Evolutionary conservation across 805 yeast genomes (phyloP).

Genomic region (Ogataea dorogensis): DNA sequence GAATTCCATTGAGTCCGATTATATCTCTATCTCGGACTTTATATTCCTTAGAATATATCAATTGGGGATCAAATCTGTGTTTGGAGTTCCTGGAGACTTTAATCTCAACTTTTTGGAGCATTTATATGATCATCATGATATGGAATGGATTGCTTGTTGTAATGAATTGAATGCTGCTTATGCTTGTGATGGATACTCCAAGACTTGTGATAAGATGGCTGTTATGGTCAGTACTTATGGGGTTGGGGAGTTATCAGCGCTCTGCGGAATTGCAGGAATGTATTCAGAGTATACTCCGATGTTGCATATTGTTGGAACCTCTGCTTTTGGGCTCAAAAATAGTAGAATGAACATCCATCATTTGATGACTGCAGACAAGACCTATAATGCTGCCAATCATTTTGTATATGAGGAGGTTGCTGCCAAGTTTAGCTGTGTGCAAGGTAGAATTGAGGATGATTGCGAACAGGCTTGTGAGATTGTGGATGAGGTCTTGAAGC

Average conservation of each 20-base stretch:
- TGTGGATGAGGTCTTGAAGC: constrained; percentile 64
- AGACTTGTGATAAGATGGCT: constrained; percentile 33
- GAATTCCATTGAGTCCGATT: constrained; percentile 9
- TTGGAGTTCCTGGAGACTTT: constrained; percentile 65
- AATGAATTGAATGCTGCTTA: constrained; percentile 53
- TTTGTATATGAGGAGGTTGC: constrained; percentile 64
- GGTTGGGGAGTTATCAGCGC: constrained; percentile 51
- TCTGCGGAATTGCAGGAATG: constrained; percentile 49
- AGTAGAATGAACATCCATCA: constrained; percentile 47
- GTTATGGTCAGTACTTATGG: constrained; percentile 49
- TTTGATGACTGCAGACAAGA: constrained; percentile 50
- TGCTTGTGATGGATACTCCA: constrained; percentile 49
- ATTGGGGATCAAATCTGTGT: constrained; percentile 43
- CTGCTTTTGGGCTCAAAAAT: constrained; percentile 21
- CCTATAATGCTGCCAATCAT: constrained; percentile 60
- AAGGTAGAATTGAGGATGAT: constrained; percentile 46
- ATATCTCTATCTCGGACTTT: constrained; percentile 41
- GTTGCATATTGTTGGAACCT: constrained; percentile 51
- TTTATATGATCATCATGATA: constrained; percentile 33
- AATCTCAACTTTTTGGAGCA: constrained; percentile 50
- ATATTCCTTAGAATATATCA: constrained; percentile 44
- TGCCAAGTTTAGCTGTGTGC: constrained; percentile 50
- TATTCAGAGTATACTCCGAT: constrained; percentile 47
- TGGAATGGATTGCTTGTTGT: constrained; percentile 45
- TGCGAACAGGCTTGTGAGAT: constrained; percentile 51